Evolutionary conservation across 2,329 filamentous ascomycete genomes (phyloP).

Genomic region (Ophiognomonia clavigignenti-juglandacearum): DNA sequence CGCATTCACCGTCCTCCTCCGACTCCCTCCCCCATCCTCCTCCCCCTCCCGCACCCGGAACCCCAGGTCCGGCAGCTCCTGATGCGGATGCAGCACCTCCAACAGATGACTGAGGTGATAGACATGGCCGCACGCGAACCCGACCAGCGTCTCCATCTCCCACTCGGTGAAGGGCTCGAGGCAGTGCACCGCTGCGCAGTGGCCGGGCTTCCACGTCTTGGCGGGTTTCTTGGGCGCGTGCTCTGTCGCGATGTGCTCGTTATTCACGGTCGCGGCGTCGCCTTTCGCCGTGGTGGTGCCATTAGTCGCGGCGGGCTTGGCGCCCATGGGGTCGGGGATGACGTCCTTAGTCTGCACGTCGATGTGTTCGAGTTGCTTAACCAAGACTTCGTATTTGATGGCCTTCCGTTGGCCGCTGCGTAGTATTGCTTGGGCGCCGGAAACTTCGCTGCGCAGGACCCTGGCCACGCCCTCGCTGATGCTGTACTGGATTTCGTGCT

Average conservation of each 20-base stretch:
- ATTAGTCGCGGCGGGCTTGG: slow-evolving; percentile 5
- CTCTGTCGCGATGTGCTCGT: not conserved
- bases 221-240: slow-evolving; percentile 24
- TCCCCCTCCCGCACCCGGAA: slow-evolving; percentile 33
- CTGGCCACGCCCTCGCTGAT: slow-evolving; percentile 87
- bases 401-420: slow-evolving; percentile 75
- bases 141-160: slow-evolving; percentile 69
- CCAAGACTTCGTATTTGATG: slow-evolving; percentile 78
- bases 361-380: slow-evolving; percentile 37
- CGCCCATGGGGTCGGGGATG: slow-evolving; percentile 20
- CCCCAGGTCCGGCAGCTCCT: slow-evolving; percentile 34
- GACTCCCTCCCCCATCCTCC: slow-evolving; percentile 30
- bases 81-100: slow-evolving; percentile 42
- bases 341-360: slow-evolving; percentile 38
- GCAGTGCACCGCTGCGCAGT: slow-evolving; percentile 51
- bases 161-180: slow-evolving; percentile 50
- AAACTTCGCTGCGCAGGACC: slow-evolving; percentile 83
- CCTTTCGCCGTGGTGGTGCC: slow-evolving; percentile 17
- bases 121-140: slow-evolving; percentile 77
- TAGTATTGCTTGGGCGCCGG: slow-evolving; percentile 73
- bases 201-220: slow-evolving; percentile 41
- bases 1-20: slow-evolving; percentile 66
- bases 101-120: slow-evolving; percentile 74
- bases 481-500: slow-evolving; percentile 91
- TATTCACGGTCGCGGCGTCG: slow-evolving; percentile 4